A percentile compares a stretch with the other conserved stretches of the same genome.
phyloP scores from a whole-genome alignment of 768 basidiomycete species.

The Guyanaporus albipodus region DNA sequence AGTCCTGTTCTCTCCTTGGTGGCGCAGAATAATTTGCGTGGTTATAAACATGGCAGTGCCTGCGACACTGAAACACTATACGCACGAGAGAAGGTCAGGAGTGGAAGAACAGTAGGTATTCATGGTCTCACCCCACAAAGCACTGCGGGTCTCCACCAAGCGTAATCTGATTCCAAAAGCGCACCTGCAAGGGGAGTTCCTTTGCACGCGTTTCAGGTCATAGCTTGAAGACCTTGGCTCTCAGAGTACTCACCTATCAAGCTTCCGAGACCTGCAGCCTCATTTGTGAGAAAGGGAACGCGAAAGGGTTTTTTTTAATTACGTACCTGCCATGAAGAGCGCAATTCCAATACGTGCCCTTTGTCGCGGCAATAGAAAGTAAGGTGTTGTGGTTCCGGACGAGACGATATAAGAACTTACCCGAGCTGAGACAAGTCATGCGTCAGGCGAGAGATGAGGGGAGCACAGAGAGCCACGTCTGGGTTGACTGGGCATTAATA shows the following conservation, averaged over 20 bases:
- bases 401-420: slow-evolving; percentile 8
- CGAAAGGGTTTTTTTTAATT: background rate
- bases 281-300: background rate
- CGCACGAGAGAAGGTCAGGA: slow-evolving; percentile 1
- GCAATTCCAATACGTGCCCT: slow-evolving; percentile 45
- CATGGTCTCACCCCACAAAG: slow-evolving; percentile 40
- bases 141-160: slow-evolving; percentile 54
- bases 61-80: slow-evolving; percentile 16
- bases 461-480: slow-evolving; percentile 41
- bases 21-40: slow-evolving; percentile 7
- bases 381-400: background rate
- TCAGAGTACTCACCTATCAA: slow-evolving; percentile 16
- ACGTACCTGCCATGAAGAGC: slow-evolving; percentile 43
- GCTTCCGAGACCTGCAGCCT: slow-evolving; percentile 22
- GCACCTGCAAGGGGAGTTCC: slow-evolving; percentile 57
- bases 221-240: slow-evolving; percentile 1
- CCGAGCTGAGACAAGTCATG: slow-evolving; percentile 48
- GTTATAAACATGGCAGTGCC: slow-evolving; percentile 14
- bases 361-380: no score
- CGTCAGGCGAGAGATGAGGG: slow-evolving; percentile 42
- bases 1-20: background rate
- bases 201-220: slow-evolving; percentile 22
- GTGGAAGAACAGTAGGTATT: background rate
- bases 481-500: background rate
- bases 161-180: slow-evolving; percentile 45